These are phyloP conservation scores for Beauveria pseudobassiana DNA, from an alignment of 2,329 filamentous ascomycete species.

Conservation along the genomic window DNA sequence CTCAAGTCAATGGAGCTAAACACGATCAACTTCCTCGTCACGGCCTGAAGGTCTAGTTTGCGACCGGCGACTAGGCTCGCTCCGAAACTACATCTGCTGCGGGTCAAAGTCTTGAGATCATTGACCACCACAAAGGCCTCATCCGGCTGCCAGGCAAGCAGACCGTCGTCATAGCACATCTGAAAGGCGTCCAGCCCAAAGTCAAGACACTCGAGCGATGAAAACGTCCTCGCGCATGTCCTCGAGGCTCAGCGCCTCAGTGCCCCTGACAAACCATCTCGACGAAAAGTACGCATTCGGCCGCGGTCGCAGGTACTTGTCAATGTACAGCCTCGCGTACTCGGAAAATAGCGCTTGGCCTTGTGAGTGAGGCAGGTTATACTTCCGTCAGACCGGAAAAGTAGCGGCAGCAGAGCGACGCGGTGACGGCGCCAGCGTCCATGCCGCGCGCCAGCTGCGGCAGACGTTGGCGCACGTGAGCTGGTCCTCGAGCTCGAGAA, in stretches of 20 bases:
- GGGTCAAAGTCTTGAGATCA: slow-evolving; percentile 16
- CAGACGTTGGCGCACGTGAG: slow-evolving; percentile 20
- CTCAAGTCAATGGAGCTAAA: slow-evolving; percentile 10
- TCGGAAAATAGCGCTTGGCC: neutral
- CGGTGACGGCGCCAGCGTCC: slow-evolving; percentile 18
- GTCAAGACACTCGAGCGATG: neutral
- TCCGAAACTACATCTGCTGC: slow-evolving; percentile 16
- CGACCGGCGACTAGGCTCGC: slow-evolving; percentile 14
- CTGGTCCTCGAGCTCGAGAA: slow-evolving; percentile 20
- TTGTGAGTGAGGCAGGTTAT: slow-evolving; percentile 3
- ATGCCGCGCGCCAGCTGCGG: slow-evolving; percentile 19
- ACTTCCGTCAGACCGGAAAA: slow-evolving; percentile 22
- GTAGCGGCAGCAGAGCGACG: slow-evolving; percentile 17
- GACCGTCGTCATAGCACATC: slow-evolving; percentile 18
- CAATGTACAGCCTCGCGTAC: slow-evolving; percentile 2
- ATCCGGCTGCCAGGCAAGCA: slow-evolving; percentile 22
- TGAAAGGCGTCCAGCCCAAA: slow-evolving; percentile 12
- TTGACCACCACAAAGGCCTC: slow-evolving; percentile 18
- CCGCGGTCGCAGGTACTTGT: slow-evolving; percentile 10
- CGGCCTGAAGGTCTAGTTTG: slow-evolving; percentile 13
- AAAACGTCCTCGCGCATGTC: neutral
- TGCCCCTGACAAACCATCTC: neutral
- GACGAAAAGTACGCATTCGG: neutral
- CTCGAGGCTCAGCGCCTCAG: neutral
- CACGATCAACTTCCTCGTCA: slow-evolving; percentile 18